Base-by-base conservation (phyloP, 345 rosid species). In the Cardamine resedifolia region DNA sequence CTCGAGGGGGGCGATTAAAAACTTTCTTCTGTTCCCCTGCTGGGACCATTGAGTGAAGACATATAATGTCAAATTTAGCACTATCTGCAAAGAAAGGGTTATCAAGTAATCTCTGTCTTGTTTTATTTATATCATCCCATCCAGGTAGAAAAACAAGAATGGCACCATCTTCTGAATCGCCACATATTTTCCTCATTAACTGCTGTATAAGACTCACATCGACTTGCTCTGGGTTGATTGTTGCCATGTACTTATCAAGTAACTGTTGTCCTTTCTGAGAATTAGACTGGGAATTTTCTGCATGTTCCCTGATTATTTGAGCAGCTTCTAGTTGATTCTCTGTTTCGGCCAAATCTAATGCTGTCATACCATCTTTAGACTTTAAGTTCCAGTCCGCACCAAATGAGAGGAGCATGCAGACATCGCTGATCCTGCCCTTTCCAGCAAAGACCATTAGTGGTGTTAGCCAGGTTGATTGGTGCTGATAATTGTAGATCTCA, bases 71-170 rank as follows among this genome's bases (percentile, higher is more conserved):
- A 77, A 89, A 95, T 80, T 70, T 90, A 53, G 88, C 81, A 60
- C 80, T 62, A 73, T 85, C 84, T 30, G 72, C 80, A 65, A 95
- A 89, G 61, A 82, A 75, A 4, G 82, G 81, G 53, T 83, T 87
- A 28, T 81, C 86, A 41, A 76, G 82, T 75, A 94, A 80, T 64
- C 79, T 88, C 77, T 84, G 88, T 77, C 86, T 61, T 10, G 81
- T 84, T 77, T 71, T 85, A 74, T 84, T 95, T 68, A 94, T 94
- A 70, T 91, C 96, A 63, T 91, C 99, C 99, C 99, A 94, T 31
- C 97, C 99, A 23, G 96, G 97, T 81, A 89, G 91, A 78, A 94
- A 94, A 73, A 94, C 90, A 74, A 94, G 95, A 79, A 94, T 86
- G 30, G 96, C 99, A 57, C 96, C 99, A 66, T 82, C 89, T 71